These are phyloP conservation scores for Brassica carinata DNA, from an alignment of 345 rosid genomes.

Conservation along the genomic window DNA sequence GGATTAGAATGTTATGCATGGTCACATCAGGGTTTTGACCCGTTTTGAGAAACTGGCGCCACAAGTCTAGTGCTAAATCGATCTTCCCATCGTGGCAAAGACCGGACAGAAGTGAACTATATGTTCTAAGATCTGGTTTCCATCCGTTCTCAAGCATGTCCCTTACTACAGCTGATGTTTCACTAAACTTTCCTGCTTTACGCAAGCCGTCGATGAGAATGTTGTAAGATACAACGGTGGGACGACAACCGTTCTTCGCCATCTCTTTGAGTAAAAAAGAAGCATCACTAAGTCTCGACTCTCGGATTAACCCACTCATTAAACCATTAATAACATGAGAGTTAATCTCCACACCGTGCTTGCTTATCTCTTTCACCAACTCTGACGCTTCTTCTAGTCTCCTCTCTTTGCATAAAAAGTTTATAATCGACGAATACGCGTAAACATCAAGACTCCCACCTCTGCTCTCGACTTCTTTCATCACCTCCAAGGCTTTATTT, in stretches of 20 bases:
- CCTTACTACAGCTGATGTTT: slow-evolving; percentile 63
- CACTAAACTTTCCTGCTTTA: slow-evolving; percentile 68
- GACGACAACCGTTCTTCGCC: slow-evolving; percentile 52
- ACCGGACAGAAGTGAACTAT: slow-evolving; percentile 74
- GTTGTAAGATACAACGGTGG: slow-evolving; percentile 68
- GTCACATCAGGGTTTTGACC: slow-evolving; percentile 69
- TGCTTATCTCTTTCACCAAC: slow-evolving; percentile 51
- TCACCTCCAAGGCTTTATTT: slow-evolving; percentile 65
- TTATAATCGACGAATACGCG: slow-evolving; percentile 73
- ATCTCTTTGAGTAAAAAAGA: slow-evolving; percentile 57
- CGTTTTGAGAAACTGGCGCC: slow-evolving; percentile 58
- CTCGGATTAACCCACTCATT: slow-evolving; percentile 65
- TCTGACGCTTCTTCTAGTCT: slow-evolving; percentile 66
- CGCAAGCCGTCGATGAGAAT: slow-evolving; percentile 73
- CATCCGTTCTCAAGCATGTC: slow-evolving; percentile 74
- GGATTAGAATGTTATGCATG: slow-evolving; percentile 80
- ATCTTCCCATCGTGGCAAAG: slow-evolving; percentile 70
- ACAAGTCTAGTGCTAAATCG: slow-evolving; percentile 64
- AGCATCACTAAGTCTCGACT: slow-evolving; percentile 68
- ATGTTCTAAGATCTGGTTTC: slow-evolving; percentile 77
- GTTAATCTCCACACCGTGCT: slow-evolving; percentile 52
- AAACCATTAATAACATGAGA: slow-evolving; percentile 62
- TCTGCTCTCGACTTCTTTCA: slow-evolving; percentile 54
- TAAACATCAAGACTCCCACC: slow-evolving; percentile 55
- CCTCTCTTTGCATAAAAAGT: slow-evolving; percentile 74